These are phyloP conservation scores for Bidens hawaiensis DNA, from an alignment of 140 eudicot species.

Conservation along the genomic window DNA sequence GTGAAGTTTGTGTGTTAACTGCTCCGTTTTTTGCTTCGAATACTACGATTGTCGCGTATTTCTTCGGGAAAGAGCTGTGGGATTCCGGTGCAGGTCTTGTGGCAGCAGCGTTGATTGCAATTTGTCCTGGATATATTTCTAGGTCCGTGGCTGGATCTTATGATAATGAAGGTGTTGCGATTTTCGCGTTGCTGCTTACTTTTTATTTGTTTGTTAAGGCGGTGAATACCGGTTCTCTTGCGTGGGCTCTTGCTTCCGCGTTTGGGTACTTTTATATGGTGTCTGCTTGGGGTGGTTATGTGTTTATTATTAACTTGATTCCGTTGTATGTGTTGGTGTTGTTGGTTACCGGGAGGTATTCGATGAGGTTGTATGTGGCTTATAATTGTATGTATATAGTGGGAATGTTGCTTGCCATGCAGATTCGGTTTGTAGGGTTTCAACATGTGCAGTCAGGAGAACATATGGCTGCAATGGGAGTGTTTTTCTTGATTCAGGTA, in stretches of 20 bases:
- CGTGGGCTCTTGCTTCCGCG: constrained; percentile 85
- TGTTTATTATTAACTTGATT: constrained; percentile 82
- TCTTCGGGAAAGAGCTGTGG: constrained; percentile 88
- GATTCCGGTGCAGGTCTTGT: constrained; percentile 93
- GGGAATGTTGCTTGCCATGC: constrained; percentile 97
- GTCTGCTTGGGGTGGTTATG: constrained; percentile 99
- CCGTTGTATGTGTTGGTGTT: constrained; percentile 85
- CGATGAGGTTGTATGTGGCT: constrained; percentile 91
- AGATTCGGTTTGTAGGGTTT: constrained; percentile 94
- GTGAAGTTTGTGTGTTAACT: constrained; percentile 82
- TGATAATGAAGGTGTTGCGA: constrained; percentile 94
- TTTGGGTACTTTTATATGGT: constrained; percentile 97
- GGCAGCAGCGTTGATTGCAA: constrained; percentile 89
- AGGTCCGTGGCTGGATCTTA: constrained; percentile 94
- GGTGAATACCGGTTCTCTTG: constrained; percentile 84
- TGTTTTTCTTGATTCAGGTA: constrained; percentile 96
- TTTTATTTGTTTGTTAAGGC: constrained; percentile 94
- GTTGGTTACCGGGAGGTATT: constrained; percentile 80
- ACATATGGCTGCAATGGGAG: constrained; percentile 99
- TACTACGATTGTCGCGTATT: constrained; percentile 82
- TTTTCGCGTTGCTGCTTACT: constrained; percentile 81
- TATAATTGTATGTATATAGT: constrained; percentile 88
- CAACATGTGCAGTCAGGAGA: constrained; percentile 99
- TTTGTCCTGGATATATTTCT: constrained; percentile 96
- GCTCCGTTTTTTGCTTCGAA: constrained; percentile 91